These are phyloP conservation scores for Dictyostelium brefeldianum DNA, from an alignment of 78 protist species.

Conservation along the genomic window DNA sequence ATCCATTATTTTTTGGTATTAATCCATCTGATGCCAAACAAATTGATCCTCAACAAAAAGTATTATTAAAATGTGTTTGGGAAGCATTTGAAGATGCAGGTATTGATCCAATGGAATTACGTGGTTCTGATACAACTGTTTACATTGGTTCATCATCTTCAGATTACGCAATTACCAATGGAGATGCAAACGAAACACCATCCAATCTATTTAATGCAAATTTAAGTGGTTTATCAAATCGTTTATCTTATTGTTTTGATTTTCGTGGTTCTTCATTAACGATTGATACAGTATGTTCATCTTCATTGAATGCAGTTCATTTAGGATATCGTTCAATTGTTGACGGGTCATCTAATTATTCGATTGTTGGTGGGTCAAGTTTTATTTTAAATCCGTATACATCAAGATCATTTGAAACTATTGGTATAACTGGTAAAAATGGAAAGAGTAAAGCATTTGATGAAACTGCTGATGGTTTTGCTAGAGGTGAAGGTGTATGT, in stretches of 20 bases:
- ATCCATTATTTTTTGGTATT: too few relatives aligned
- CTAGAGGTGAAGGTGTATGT: neutral
- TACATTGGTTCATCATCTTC: too few relatives aligned
- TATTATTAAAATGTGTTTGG: too few relatives aligned
- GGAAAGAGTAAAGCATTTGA: neutral
- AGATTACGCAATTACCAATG: too few relatives aligned
- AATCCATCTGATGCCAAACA: too few relatives aligned
- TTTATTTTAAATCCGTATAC: neutral
- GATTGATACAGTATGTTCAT: constrained; percentile 83
- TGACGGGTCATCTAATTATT: constrained; percentile 69
- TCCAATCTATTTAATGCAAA: too few relatives aligned
- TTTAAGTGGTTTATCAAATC: constrained; percentile 5
- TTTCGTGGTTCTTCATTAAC: constrained; percentile 64
- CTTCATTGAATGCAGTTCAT: constrained; percentile 86
- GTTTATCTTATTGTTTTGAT: constrained; percentile 81
- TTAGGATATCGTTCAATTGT: constrained; percentile 76
- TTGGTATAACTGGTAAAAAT: neutral
- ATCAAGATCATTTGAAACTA: neutral
- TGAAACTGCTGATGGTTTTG: neutral
- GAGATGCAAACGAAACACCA: too few relatives aligned
- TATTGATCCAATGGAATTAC: neutral
- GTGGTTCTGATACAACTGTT: too few relatives aligned
- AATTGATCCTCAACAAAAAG: too few relatives aligned
- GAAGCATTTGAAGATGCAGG: too few relatives aligned
- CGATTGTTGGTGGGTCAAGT: constrained; percentile 84